phyloP scores from a whole-genome alignment of 345 rosid genomes.

The Passiflora organensis region DNA sequence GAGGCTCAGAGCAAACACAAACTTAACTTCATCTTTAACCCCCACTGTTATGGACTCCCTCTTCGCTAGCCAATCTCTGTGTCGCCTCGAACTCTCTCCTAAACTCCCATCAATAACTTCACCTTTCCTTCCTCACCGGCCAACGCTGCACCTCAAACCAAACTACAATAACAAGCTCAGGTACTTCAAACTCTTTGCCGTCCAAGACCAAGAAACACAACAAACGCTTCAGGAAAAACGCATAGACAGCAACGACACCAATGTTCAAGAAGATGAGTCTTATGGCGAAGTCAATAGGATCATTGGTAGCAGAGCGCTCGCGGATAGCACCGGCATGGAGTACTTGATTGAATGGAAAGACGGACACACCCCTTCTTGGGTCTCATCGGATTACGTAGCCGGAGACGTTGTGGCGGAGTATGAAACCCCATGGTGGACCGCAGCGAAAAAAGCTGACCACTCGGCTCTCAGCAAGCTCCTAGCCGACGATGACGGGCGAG shows the following conservation, averaged over 20 bases:
- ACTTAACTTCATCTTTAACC: background rate
- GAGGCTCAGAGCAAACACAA: background rate
- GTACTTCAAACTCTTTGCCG: slow-evolving; percentile 24
- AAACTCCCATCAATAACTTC: slow-evolving; percentile 12
- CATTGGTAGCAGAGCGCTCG: slow-evolving; percentile 63
- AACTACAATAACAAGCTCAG: slow-evolving; percentile 6
- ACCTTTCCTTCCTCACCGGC: slow-evolving; percentile 15
- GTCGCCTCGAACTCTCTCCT: slow-evolving; percentile 35
- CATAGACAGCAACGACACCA: background rate
- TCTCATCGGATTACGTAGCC: slow-evolving; percentile 63
- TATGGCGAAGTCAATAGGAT: slow-evolving; percentile 76
- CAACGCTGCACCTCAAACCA: slow-evolving; percentile 10
- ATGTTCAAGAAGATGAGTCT: slow-evolving; percentile 38
- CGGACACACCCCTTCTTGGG: slow-evolving; percentile 83
- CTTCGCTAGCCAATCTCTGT: slow-evolving; percentile 36
- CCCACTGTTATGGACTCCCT: slow-evolving; percentile 44
- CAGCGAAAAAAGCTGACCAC: slow-evolving; percentile 82
- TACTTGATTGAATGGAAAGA: slow-evolving; percentile 88
- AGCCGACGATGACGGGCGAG: slow-evolving; percentile 48
- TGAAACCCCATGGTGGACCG: slow-evolving; percentile 93
- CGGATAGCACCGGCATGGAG: slow-evolving; percentile 56
- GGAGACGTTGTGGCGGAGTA: slow-evolving; percentile 81
- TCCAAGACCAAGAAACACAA: slow-evolving; percentile 51
- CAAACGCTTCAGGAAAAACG: slow-evolving; percentile 12
- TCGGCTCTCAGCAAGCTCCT: slow-evolving; percentile 44